Evolutionary conservation across 2,329 filamentous ascomycete genomes (phyloP), one percentile per base, ranked within the genome.

Genomic region (Aspergillus transmontanensis): DNA sequence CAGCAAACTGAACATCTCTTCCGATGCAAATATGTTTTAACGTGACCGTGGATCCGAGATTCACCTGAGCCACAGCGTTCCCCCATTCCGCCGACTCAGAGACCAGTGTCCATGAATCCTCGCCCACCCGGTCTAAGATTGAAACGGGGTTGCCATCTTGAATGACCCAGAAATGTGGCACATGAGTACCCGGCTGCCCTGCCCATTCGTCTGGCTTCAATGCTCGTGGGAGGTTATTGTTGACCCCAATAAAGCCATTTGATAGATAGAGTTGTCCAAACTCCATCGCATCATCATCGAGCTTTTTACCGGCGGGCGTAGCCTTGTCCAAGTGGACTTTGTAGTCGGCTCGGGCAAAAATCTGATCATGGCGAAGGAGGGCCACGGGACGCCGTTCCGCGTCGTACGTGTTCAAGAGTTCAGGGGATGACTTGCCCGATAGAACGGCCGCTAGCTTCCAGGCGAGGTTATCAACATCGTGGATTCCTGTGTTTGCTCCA

Each of bases 401-500:
- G 14, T 78, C 72, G 57, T 82, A 82, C 0, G 79, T 80, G 1
- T 75, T 70, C 14, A 81, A 67, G 1, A 82, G 58, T 0, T 48
- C 61, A 3, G 63, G 36, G 0, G 30, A 61, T 0, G 74, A 72
- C 2, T 65, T 48, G 0, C 74, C 70, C 0, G 63, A 68, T 0
- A 80, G 26, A 0, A 80, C 77, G 0, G 71, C 68, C 1, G 76
- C 75, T 0, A 82, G 61, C 66, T 82, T 82, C 80, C 80, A 82
- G 1, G 78, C 75, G 1, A 83, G 71, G 45, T 82, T 80, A 43
- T 78, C 72, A 0, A 74, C 80, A 60, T 83, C 80, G 11, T 73
- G 64, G 57, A 82, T 65, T 6, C 74, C 72, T 0, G 76, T 74
- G 54, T 77, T 81, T 1, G 72, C 73, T 4, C 75, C 74, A 21